These are phyloP conservation scores for Cladosporium sp. DNA, from an alignment of 2,329 filamentous ascomycete genomes.

Conservation along the genomic window DNA sequence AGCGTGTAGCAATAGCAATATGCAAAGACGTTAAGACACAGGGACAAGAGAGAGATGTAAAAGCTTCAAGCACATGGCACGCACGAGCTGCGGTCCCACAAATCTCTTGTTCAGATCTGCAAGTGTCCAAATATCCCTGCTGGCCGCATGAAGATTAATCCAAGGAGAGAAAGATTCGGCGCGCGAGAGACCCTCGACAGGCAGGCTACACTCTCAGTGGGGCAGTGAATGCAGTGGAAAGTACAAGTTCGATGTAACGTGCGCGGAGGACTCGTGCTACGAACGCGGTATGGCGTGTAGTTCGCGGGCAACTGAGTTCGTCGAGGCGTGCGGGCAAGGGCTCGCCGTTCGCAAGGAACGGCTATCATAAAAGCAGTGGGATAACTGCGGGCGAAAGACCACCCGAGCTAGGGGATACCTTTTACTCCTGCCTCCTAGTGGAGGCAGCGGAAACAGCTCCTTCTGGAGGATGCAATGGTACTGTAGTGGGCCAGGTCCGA, in stretches of 20 bases:
- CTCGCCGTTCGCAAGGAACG: not conserved
- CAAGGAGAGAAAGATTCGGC: not conserved
- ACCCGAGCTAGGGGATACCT: not conserved
- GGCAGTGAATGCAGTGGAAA: not conserved
- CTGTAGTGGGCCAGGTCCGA: not conserved
- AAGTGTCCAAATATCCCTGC: not conserved
- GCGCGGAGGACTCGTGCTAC: not conserved
- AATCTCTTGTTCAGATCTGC: slow-evolving; percentile 1
- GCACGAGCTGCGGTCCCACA: slow-evolving; percentile 16
- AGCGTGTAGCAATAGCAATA: not conserved
- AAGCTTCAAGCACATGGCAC: slow-evolving; percentile 21
- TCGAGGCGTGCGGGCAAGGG: not conserved
- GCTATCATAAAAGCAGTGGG: not conserved
- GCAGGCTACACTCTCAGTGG: not conserved
- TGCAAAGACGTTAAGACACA: not conserved
- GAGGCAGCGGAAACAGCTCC: not conserved
- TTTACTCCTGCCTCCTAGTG: not conserved
- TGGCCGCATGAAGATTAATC: not conserved
- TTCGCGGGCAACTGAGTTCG: not conserved
- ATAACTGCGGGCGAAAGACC: slow-evolving; percentile 5
- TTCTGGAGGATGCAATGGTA: not conserved
- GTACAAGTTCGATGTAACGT: slow-evolving; percentile 1
- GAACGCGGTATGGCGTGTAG: not conserved
- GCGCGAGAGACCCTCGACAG: not conserved
- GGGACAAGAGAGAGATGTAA: not conserved